A percentile compares a stretch with the other conserved stretches of the same genome.
phyloP scores from a whole-genome alignment of 2,329 filamentous ascomycete species.

The Aureobasidium subglaciale region DNA sequence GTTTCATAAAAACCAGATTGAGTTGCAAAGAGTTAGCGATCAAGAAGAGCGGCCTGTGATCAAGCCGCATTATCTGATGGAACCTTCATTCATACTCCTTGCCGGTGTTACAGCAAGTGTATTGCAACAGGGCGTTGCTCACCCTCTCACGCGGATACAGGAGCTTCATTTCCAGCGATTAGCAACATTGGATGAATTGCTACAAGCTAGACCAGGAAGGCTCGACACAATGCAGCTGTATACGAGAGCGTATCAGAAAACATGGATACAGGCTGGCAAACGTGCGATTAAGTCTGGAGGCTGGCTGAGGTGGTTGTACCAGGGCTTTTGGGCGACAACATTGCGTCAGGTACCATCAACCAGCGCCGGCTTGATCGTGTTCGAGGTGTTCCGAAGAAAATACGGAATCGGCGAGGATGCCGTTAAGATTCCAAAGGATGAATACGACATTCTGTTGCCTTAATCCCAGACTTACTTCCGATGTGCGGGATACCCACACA shows the following conservation, averaged over 20 bases:
- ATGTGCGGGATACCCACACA: too few relatives aligned
- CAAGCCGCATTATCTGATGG: conserved; percentile 66
- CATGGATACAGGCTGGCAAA: conserved; percentile 52
- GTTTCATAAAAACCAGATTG: conserved; percentile 26
- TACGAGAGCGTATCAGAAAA: conserved; percentile 64
- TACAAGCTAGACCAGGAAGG: conserved; percentile 13
- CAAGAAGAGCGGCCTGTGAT: conserved; percentile 45
- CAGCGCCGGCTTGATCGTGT: conserved; percentile 69
- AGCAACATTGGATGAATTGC: conserved; percentile 60
- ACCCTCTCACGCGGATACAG: conserved; percentile 65
- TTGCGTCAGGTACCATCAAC: conserved; percentile 70
- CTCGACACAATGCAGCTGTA: conserved; percentile 55
- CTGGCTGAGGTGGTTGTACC: conserved; percentile 58
- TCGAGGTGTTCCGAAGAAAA: conserved; percentile 67
- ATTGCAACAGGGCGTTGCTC: conserved; percentile 61
- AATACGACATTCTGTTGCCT: conserved; percentile 62
- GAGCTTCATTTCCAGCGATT: conserved; percentile 66
- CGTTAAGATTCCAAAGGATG: conserved; percentile 59
- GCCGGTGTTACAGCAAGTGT: conserved; percentile 64
- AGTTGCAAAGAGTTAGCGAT: conserved; percentile 19
- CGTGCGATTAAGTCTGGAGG: conserved; percentile 54
- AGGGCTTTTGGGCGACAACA: conserved; percentile 65
- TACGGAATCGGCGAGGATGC: conserved; percentile 58
- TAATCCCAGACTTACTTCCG: conserved; percentile 28
- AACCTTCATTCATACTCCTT: conserved; percentile 63